Evolutionary conservation across 345 rosid genomes (phyloP), one percentile per base, ranked within the genome.

Genomic region (Excoecaria agallocha): DNA sequence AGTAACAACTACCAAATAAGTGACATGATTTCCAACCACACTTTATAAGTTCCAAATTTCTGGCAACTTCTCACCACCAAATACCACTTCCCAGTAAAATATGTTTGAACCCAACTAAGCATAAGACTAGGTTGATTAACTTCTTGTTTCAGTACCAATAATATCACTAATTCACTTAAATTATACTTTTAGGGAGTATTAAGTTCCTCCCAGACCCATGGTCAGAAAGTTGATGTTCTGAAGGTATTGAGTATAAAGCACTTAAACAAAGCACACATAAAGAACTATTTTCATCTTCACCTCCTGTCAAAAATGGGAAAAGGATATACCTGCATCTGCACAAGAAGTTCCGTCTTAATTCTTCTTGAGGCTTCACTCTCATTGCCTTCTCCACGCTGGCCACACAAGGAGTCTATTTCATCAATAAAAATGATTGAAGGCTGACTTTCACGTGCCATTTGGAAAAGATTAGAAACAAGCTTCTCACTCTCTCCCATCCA

Each of bases 401-500:
- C 98, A 65, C 98, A 90, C 69, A 93, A 80, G 55, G 98, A 91
- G 82, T 93, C 98, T 75, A 93, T 91, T 88, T 93, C 98, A 83
- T 93, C 98, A 67, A 93, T 68, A 78, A 93, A 93, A 59, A 93
- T 93, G 68, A 93, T 91, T 16, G 98, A 90, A 0, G 98, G 98
- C 63, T 95, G 87, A 93, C 96, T 91, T 81, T 91, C 98, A 41
- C 97, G 93, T 72, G 97, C 96, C 98, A 93, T 93, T 77, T 91
- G 87, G 67, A 93, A 91, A 79, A 93, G 97, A 79, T 87, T 93
- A 68, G 98, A 86, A 24, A 93, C 98, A 50, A 93, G 85, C 88
- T 93, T 93, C 77, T 93, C 98, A 80, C 98, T 93, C 83, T 93
- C 98, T 71, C 97, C 98, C 98, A 93, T 93, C 98, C 98, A 93